Evolutionary conservation across 139 green algal species (phyloP).

Genomic region (Closterium sp.): DNA sequence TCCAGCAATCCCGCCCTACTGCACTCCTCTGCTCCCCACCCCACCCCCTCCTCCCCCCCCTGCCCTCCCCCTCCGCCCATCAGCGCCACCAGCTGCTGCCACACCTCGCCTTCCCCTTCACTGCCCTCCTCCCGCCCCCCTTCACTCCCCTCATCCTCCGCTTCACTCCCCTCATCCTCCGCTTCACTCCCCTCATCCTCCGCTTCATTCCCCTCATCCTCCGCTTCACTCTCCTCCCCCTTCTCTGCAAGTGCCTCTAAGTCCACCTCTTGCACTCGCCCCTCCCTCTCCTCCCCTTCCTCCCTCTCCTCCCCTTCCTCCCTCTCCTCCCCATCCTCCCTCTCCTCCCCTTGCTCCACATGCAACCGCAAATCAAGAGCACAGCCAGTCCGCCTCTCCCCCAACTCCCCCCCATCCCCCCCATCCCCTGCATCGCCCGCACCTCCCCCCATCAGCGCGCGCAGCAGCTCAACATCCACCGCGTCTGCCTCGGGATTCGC

Average conservation of each 20-base stretch:
- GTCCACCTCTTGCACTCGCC: neutral
- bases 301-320: neutral
- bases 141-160: neutral
- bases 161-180: neutral
- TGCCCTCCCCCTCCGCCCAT: neutral
- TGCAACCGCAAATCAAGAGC: neutral
- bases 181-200: neutral
- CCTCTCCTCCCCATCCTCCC: neutral
- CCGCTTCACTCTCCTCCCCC: neutral
- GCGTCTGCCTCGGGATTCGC: neutral
- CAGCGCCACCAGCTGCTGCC: neutral
- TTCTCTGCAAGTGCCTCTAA: too few relatives aligned
- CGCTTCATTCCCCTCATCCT: neutral
- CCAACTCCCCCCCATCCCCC: neutral
- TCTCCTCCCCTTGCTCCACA: neutral
- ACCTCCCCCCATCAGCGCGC: neutral
- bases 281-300: neutral
- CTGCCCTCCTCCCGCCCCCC: too few relatives aligned
- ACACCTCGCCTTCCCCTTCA: neutral
- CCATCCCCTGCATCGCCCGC: neutral
- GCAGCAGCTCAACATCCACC: neutral
- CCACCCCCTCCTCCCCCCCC: neutral
- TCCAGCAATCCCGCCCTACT: too few relatives aligned
- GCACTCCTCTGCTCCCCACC: too few relatives aligned
- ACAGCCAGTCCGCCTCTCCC: neutral